Base-by-base conservation (phyloP, 1,139 yeast genomes). In the Maudiozyma humilis region DNA sequence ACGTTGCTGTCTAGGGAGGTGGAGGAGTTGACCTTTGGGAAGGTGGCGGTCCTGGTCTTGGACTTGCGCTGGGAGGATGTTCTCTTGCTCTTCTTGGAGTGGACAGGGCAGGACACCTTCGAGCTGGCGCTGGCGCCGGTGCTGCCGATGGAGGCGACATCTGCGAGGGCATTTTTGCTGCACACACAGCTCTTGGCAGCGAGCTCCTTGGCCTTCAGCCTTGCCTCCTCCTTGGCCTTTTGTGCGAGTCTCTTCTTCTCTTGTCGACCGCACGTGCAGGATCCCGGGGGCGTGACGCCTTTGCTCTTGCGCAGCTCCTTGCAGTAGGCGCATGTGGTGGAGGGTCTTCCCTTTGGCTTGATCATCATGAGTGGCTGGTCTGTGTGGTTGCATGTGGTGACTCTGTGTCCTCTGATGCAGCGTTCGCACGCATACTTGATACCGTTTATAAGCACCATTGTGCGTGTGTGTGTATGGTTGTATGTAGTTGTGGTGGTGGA, bases 391-490 rank as follows among this genome's bases (percentile, higher is more conserved):
- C 98, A 91, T 4, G 95, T 79, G 2, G 96, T 84, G 34, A 89
- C 97, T 46, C 97, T 71, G 60, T 91, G 97, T 42, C 98, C 98
- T 51, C 98, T 74, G 44, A 91, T 88, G 65, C 98, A 91, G 52
- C 96, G 71, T 64, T 85, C 96, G 63, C 98, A 89, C 47, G 98
- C 97, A 66, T 88, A 89, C 63, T 91, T 89, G 52, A 85, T 82
- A 33, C 96, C 96, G 60, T 88, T 86, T 45, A 89, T 79, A 46
- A 84, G 71, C 45, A 89, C 96, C 96, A 88, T 88, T 16, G 32
- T 30, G 35, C 12, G 15, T 35, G 25, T 35, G 27, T 35, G 23
- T 38, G 13, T 14, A 5, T 14, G 10, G 14, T 8, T 19, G 20
- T 27, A 7, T 38, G 14, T 30, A 3, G 13, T 2, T 36, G 6